phyloP scores from a whole-genome alignment of 176 grass and related monocot species.

The Poa pratensis region DNA sequence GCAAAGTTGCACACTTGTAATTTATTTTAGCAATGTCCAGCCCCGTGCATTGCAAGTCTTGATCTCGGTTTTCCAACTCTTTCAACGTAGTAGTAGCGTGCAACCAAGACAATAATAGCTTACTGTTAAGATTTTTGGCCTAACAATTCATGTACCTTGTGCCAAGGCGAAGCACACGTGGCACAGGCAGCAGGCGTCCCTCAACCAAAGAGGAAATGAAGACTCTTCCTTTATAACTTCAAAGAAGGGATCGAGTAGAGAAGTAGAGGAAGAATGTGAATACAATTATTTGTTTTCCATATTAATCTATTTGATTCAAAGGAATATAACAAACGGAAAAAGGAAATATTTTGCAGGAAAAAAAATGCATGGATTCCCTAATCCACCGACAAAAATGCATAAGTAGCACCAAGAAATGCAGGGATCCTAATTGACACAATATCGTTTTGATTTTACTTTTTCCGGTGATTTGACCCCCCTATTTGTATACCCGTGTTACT shows the following conservation, averaged over 20 bases:
- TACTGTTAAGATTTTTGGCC: not conserved
- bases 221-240: not conserved
- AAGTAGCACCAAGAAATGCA: not conserved
- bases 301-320: too few species aligned
- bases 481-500: not conserved
- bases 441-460: not conserved
- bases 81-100: slow-evolving; percentile 8
- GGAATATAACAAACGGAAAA: too few species aligned
- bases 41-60: slow-evolving; percentile 36
- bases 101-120: not conserved
- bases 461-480: not conserved
- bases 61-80: slow-evolving; percentile 27
- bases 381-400: not conserved
- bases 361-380: not conserved
- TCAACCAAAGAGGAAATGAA: not conserved
- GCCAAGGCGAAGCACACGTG: not conserved
- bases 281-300: too few species aligned
- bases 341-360: not conserved
- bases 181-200: not conserved
- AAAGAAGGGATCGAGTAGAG: too few species aligned
- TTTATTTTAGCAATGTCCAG: slow-evolving; percentile 5
- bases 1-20: not conserved
- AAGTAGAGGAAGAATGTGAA: too few species aligned
- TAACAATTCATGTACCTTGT: not conserved
- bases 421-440: not conserved